Evolutionary conservation across 139 green algal species (phyloP).

Genomic region (Choricystis sp.): DNA sequence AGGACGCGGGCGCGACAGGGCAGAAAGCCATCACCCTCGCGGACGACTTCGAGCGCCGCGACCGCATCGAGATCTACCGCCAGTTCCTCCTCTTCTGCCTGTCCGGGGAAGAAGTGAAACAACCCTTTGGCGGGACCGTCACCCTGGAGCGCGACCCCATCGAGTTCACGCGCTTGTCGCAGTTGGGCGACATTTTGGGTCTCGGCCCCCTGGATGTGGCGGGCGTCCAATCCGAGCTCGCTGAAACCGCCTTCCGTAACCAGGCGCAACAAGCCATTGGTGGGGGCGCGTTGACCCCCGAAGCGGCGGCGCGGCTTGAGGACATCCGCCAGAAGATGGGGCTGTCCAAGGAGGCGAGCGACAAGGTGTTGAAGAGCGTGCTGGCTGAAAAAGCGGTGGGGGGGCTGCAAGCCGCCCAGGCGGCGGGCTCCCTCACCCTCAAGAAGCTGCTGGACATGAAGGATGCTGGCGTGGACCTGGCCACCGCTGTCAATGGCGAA

Average conservation of each 20-base stretch:
- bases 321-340: conserved; percentile 64
- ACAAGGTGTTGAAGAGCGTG: conserved; percentile 71
- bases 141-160: conserved; percentile 47
- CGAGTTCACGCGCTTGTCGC: conserved; percentile 63
- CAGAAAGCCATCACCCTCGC: conserved; percentile 92
- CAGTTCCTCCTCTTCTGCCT: conserved; percentile 89
- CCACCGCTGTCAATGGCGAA: conserved; percentile 41
- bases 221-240: conserved; percentile 61
- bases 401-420: conserved; percentile 24
- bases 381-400: conserved; percentile 25
- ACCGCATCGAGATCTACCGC: conserved; percentile 77
- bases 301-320: conserved; percentile 59
- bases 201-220: conserved; percentile 40
- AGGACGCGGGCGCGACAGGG: conserved; percentile 18
- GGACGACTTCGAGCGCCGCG: conserved; percentile 56
- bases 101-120: conserved; percentile 66
- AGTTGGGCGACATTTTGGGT: conserved; percentile 75
- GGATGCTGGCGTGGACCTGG: conserved; percentile 49
- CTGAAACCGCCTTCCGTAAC: conserved; percentile 79
- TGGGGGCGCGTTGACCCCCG: conserved; percentile 48
- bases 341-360: conserved; percentile 54
- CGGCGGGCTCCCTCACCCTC: conserved; percentile 34
- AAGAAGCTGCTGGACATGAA: conserved; percentile 53
- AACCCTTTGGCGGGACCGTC: conserved; percentile 71
- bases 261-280: conserved; percentile 44